Percentiles rank a stretch among this genome's conserved stretches.
phyloP scores from a whole-genome alignment of 2,329 filamentous ascomycete genomes.

The Colletotrichum acutatum region DNA sequence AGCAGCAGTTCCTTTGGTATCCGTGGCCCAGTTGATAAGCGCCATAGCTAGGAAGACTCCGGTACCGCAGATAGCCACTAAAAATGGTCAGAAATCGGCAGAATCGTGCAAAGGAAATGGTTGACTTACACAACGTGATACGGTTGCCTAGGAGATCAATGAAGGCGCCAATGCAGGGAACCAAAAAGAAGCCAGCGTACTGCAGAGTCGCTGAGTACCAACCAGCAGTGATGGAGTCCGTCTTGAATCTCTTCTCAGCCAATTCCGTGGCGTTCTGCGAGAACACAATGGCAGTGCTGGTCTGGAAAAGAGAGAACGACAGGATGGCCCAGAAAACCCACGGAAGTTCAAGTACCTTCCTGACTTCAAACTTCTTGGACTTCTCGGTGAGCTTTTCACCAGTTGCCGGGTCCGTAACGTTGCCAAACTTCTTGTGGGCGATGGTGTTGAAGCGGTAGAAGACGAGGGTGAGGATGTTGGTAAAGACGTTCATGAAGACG shows the following conservation, averaged over 20 bases:
- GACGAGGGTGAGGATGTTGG: conserved; percentile 61
- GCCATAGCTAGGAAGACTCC: conserved; percentile 60
- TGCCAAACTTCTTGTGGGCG: conserved; percentile 58
- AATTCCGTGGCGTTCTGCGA: conserved; percentile 69
- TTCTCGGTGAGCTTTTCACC: conserved; percentile 70
- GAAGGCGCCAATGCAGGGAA: conserved; percentile 65
- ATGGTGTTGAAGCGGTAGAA: conserved; percentile 68
- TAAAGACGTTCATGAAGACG: conserved; percentile 73
- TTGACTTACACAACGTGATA: conserved; percentile 49
- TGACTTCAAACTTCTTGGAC: conserved; percentile 65
- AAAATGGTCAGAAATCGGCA: neutral
- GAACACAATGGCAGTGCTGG: conserved; percentile 65
- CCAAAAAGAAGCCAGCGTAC: conserved; percentile 66
- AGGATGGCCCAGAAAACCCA: conserved; percentile 70
- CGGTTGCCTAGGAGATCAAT: conserved; percentile 67
- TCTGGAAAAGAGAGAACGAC: conserved; percentile 68
- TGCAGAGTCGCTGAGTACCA: conserved; percentile 70
- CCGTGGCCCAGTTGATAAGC: conserved; percentile 62
- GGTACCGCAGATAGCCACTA: conserved; percentile 55
- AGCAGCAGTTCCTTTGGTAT: conserved; percentile 63
- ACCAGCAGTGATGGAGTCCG: conserved; percentile 64
- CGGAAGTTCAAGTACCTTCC: conserved; percentile 66
- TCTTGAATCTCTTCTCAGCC: conserved; percentile 67
- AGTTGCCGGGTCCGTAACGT: conserved; percentile 64
- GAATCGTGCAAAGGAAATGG: too few species aligned